Evolutionary conservation across 2,329 filamentous ascomycete genomes (phyloP), one percentile per base, ranked within the genome.

Genomic region (Cladophialophora carrionii): DNA sequence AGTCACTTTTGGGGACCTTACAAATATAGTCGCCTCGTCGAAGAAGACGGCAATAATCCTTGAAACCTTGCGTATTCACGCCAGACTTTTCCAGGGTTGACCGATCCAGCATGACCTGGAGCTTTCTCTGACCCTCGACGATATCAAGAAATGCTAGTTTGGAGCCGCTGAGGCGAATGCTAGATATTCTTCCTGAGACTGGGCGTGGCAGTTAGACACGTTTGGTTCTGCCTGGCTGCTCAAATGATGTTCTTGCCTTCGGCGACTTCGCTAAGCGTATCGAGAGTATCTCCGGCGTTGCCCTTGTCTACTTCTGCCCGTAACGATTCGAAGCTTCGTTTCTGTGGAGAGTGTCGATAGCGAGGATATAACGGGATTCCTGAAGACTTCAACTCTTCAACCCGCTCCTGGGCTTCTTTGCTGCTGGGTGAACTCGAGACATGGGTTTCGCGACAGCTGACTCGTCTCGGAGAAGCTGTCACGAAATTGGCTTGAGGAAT

Each of bases 101-200:
- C 29, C 61, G 60, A 41, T 61, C 65, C 22, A 70, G 46, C 37
- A 96, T 87, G 67, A 88, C 84, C 78, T 99, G 95, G 37, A 96
- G 77, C 69, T 84, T 85, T 71, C 87, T 79, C 63, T 88, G 89
- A 74, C 91, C 87, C 75, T 92, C 87, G 71, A 87, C 82, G 57
- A 98, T 80, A 77, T 95, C 90, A 70, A 97, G 77, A 77, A 99
- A 99, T 68, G 92, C 82, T 71, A 99, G 87, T 78, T 90, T 91
- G 71, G 86, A 88, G 70, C 93, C 88, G 61, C 87, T 84, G 55
- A 85, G 82, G 68, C 91, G 90, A 74, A 90, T 85, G 54, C 88
- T 87, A 73, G 84, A 83, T 68, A 96, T 83, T 75, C 92, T 91
- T 77, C 92, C 91, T 88, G 80, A 75, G 74, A 74, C 72, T 69